Base-by-base conservation (phyloP, 2,329 filamentous ascomycete genomes). In the Stenocarpella maydis region DNA sequence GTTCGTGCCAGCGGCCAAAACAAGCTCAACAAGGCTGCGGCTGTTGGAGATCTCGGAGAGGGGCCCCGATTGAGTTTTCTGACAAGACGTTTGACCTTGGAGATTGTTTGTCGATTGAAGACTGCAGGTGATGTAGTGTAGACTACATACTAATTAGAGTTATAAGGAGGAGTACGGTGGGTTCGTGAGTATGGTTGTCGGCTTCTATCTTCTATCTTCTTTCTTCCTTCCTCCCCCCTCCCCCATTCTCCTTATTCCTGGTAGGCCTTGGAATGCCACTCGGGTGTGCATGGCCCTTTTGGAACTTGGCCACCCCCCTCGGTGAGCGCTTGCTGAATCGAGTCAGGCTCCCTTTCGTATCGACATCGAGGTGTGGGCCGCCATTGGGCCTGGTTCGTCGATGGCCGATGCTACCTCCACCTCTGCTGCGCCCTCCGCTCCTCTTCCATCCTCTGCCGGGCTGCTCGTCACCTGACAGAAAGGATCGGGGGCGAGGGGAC, bases 271-370 rank as follows among this genome's bases (percentile, higher is more conserved):
- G 12, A n/a, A 19, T 47, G 17, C 43, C n/a, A n/a, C n/a, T n/a
- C n/a, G n/a, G 14, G 15, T 4, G 43, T n/a, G 17, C 17, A n/a
- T n/a, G 43, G 43, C 43, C 31, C 8, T 31, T 4, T 31, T 31
- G 31, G 31, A 4, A 8, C 4, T 31, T 53, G 50, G 9, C 50
- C n/a, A 49, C 26, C 26, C 4, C 19, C 8, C 52, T 21, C 12
- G n/a, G 52, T 24, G 45, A 5, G 31, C 15, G 7, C 47, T 65
- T 37, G 37, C 50, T 54, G 31, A 26, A 55, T 54, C 14, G 31
- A 65, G 64, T 66, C 34, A 66, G 55, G 64, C 50, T 45, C 39
- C 45, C 34, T 26, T 52, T 68, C 66, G 66, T 66, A 66, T 66
- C 64, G 64, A 66, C 39, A 6, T 31, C 10, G 2, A 24, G 58